Base-by-base conservation (phyloP, 345 rosid genomes). In the Arabidopsis suecica region DNA sequence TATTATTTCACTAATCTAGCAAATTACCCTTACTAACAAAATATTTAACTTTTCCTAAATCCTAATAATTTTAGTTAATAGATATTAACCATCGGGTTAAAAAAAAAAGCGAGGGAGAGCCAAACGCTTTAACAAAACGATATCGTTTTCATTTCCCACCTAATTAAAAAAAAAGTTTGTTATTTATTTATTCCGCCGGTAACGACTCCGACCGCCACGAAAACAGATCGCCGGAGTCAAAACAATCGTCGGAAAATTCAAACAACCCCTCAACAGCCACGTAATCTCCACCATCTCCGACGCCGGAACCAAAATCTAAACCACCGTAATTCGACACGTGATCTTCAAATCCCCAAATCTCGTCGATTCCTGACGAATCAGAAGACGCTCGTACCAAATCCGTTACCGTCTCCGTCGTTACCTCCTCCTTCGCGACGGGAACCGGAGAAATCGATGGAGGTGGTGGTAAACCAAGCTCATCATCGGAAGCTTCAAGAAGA, bases 391-490 rank as follows among this genome's bases (percentile, higher is more conserved):
- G 77, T 66, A 72, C 42, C 53, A 79, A 57, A 54, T 76, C 86
- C 32, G 53, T 66, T 10, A 63, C 61, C 14, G 74, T 64, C 40
- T 71, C 87, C 34, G 18, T 11, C 28, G 78, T 71, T 11, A 49
- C 58, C 61, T 79, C 84, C 81, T 78, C 68, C 5, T 77, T 82
- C 8, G 23, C 77, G 18, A 67, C 5, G 1, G 77, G 45, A 18
- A 48, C 1, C 76, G 69, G 63, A 56, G 81, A 85, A 38, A 70
- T 76, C 5, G 71, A 64, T 6, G 80, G 49, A 23, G 83, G 69
- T 18, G 97, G 93, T 42, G 94, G 96, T 58, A 93, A 73, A 5
- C 97, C 96, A 3, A 93, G 88, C 80, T 93, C 96, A 20, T 93
- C 94, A 58, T 88, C 97, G 16, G 98, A 91, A 32, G 97, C 97